A percentile compares a stretch with the other conserved stretches of the same genome.
Evolutionary conservation across 345 rosid species (phyloP).

Genomic region (Dipteronia sinensis): DNA sequence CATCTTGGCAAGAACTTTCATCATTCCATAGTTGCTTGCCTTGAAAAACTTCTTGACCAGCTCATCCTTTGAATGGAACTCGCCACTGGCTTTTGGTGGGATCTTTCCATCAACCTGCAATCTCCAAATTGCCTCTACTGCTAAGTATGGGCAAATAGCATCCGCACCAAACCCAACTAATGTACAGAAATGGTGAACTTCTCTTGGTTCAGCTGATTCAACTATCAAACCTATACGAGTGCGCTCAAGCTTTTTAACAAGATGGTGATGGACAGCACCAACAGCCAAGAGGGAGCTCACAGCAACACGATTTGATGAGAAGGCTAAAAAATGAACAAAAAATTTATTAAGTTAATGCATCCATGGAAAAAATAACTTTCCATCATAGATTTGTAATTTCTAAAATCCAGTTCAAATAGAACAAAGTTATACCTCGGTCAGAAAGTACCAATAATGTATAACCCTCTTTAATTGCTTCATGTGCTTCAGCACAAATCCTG

Average conservation of each 20-base stretch:
- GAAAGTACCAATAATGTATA: constrained; percentile 87
- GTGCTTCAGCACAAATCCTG: constrained; percentile 91
- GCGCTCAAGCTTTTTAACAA: constrained; percentile 86
- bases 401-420: constrained; percentile 2
- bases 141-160: constrained; percentile 95
- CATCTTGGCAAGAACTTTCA: constrained; percentile 99
- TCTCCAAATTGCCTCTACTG: constrained; percentile 83
- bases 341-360: constrained; percentile 5
- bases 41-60: constrained; percentile 89
- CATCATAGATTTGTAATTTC: not conserved
- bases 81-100: constrained; percentile 84
- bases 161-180: constrained; percentile 97
- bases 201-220: constrained; percentile 99
- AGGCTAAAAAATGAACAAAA: constrained; percentile 45
- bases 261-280: constrained; percentile 98
- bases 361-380: not conserved
- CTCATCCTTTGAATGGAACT: constrained; percentile 82
- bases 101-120: constrained; percentile 95
- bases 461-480: constrained; percentile 80
- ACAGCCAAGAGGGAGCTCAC: constrained; percentile 98
- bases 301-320: constrained; percentile 78
- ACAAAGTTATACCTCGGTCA: constrained; percentile 77
- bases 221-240: constrained; percentile 88
- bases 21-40: constrained; percentile 99
- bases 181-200: constrained; percentile 99